Evolutionary conservation across 768 basidiomycete species (phyloP), one percentile per base, ranked within the genome.

Genomic region (Panaeolus cyanescens): DNA sequence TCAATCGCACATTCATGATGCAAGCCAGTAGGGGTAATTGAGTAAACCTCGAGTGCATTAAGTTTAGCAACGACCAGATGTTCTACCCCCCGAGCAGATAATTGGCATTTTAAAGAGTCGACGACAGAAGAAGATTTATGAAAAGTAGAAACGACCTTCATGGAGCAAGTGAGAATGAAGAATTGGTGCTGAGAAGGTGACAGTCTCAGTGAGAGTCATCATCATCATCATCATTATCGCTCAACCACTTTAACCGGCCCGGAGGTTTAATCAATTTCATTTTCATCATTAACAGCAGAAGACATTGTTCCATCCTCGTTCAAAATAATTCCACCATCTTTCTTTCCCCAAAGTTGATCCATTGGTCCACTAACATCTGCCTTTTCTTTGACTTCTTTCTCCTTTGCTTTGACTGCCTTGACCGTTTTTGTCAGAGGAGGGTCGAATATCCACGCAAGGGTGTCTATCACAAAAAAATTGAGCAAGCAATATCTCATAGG

Each of bases 61-160:
- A 84, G 71, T 70, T 90, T 92, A 9, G 85, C 88, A 33, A 92
- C 79, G 28, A 89, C 85, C 33, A 94, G 83, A 69, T 88, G 84
- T 42, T 91, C 86, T 9, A 82, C 73, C 45, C 78, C 77, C 64
- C 81, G 75, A 6, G 82, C 71, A 3, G 81, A 74, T n/a, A 94
- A 80, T 5, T 74, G 75, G 72, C 88, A 92, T 78, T 86, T 92
- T 25, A 89, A 69, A 30, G 91, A 93, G 64, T 79, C 79, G 8
- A 86, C 64, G 54, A 93, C 88, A 1, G 92, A 89, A 1, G 92
- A 90, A 2, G 91, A 83, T 4, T 80, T 81, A 70, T 93, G 90
- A 71, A 92, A 92, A 6, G 92, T 93, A 9, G 87, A 83, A 32
- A 93, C 81, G 62, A 92, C 70, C 72, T 83, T 85, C 82, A 83